Evolutionary conservation across 1,139 yeast genomes (phyloP).

Genomic region (Hemisphaericaspora xylofermentans): DNA sequence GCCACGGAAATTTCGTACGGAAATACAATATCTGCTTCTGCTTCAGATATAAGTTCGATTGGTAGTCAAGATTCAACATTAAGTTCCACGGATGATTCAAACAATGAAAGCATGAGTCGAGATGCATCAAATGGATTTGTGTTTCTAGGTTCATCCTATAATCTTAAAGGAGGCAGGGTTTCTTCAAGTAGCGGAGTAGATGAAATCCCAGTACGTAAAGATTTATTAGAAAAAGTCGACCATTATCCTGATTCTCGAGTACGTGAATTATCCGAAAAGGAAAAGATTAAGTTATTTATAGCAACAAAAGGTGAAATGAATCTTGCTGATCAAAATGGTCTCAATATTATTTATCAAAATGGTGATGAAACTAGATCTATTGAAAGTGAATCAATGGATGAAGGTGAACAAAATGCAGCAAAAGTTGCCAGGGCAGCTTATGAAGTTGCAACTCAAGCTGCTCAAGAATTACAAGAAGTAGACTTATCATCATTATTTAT

Average conservation of each 20-base stretch:
- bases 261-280: constrained; percentile 14
- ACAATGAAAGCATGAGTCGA: not conserved
- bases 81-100: constrained; percentile 2
- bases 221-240: constrained; percentile 25
- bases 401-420: constrained; percentile 18
- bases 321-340: constrained; percentile 10
- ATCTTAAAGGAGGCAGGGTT: constrained; percentile 21
- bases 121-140: not conserved
- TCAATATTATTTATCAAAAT: constrained; percentile 11
- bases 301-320: constrained; percentile 9
- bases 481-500: constrained; percentile 50
- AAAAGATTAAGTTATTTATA: constrained; percentile 19
- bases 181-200: constrained; percentile 20
- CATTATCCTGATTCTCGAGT: constrained; percentile 13
- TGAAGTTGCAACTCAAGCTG: constrained; percentile 2
- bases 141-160: constrained; percentile 7
- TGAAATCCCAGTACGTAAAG: constrained; percentile 35
- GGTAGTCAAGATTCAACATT: constrained; percentile 12
- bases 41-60: constrained; percentile 12
- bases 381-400: constrained; percentile 6
- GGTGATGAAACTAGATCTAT: constrained; percentile 4
- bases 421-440: constrained; percentile 14
- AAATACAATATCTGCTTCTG: not conserved
- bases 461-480: constrained; percentile 32
- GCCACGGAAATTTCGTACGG: constrained; percentile 2